phyloP scores from a whole-genome alignment of 202 grass and related monocot genomes.

The Digitaria exilis region DNA sequence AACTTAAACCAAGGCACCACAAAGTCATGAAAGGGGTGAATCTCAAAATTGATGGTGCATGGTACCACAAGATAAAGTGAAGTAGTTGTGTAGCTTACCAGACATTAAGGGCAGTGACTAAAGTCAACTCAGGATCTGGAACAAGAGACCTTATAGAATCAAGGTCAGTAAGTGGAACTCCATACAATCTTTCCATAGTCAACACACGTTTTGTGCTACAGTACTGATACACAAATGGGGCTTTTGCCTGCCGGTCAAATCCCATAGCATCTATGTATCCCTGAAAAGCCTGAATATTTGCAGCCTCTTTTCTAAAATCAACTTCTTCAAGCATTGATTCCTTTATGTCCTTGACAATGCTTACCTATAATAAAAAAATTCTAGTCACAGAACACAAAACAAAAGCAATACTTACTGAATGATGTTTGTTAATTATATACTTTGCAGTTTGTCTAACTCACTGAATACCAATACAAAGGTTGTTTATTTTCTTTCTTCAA shows the following conservation, averaged over 20 bases:
- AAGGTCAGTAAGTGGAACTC: constrained; percentile 92
- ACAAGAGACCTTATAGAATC: constrained; percentile 91
- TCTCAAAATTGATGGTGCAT: not conserved
- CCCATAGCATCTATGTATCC: constrained; percentile 85
- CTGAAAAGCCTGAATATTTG: constrained; percentile 83
- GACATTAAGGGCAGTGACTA: constrained; percentile 95
- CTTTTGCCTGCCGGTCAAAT: constrained; percentile 86
- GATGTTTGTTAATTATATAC: not conserved
- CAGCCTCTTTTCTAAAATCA: constrained; percentile 96
- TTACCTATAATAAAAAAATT: constrained; percentile 61
- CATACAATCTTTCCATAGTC: constrained; percentile 98
- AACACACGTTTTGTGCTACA: constrained; percentile 83
- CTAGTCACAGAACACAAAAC: not conserved
- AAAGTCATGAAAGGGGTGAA: not conserved
- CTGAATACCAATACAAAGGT: not conserved
- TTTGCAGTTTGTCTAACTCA: constrained; percentile 3
- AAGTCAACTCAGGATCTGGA: constrained; percentile 85
- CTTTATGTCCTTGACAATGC: constrained; percentile 87
- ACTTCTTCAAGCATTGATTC: constrained; percentile 99
- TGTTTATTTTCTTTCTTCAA: not conserved
- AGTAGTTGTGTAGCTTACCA: constrained; percentile 52
- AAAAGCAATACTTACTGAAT: too few relatives aligned
- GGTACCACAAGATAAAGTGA: not conserved
- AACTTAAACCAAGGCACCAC: constrained; percentile 1
- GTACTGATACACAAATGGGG: constrained; percentile 78